phyloP scores from a whole-genome alignment of 2,329 filamentous ascomycete species.

The Catunica adiposa region DNA sequence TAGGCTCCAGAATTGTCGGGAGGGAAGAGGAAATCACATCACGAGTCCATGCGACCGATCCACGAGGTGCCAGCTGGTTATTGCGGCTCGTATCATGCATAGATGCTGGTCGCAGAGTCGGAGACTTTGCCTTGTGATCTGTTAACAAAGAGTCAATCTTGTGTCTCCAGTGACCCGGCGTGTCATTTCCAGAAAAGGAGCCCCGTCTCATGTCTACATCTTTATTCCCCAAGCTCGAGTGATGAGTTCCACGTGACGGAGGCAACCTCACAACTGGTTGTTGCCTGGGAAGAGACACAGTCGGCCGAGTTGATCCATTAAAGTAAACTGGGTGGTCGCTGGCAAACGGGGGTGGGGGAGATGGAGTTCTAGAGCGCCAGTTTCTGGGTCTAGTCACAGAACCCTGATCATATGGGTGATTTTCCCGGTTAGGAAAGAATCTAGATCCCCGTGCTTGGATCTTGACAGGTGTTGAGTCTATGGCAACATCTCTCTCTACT shows the following conservation, averaged over 20 bases:
- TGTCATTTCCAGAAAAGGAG: background rate
- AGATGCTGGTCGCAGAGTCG: background rate
- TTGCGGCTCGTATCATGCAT: slow-evolving; percentile 3
- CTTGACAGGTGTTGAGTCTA: slow-evolving; percentile 13
- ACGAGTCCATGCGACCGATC: background rate
- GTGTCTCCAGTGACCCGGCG: slow-evolving; percentile 47
- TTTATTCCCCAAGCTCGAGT: background rate
- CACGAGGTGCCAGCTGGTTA: slow-evolving; percentile 1
- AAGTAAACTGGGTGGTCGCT: slow-evolving; percentile 57
- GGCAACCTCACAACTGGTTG: slow-evolving; percentile 70
- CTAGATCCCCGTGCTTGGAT: slow-evolving; percentile 37
- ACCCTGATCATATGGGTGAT: slow-evolving; percentile 21
- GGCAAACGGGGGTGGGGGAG: slow-evolving; percentile 55
- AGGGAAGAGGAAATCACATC: background rate
- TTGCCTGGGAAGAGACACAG: slow-evolving; percentile 52
- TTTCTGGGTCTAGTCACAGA: background rate
- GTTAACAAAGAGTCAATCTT: slow-evolving; percentile 67
- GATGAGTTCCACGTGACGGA: slow-evolving; percentile 26
- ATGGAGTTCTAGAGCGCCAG: slow-evolving; percentile 33
- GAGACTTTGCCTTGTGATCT: slow-evolving; percentile 22
- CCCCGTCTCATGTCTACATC: background rate
- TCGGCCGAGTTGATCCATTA: slow-evolving; percentile 46
- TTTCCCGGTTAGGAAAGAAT: slow-evolving; percentile 43
- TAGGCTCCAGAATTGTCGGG: slow-evolving; percentile 2
- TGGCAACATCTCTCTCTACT: background rate